Evolutionary conservation across 805 yeast species (phyloP).

Genomic region (Candida hispaniensis): DNA sequence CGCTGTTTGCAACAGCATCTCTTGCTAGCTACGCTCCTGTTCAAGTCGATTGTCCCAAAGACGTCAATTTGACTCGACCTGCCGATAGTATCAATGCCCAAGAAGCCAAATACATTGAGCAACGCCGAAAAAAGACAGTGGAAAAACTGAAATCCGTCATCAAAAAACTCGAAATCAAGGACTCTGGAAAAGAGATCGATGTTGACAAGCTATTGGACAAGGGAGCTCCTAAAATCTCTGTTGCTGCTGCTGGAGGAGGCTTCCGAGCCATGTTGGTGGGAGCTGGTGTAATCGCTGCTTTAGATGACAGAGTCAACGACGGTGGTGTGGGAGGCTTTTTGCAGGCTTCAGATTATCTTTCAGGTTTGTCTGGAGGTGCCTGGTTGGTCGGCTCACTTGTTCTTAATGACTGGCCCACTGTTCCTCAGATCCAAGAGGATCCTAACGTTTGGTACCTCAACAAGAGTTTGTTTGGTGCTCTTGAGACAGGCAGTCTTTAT

Average conservation of each 20-base stretch:
- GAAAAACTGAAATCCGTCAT: constrained; percentile 36
- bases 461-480: constrained; percentile 48
- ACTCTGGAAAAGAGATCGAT: constrained; percentile 39
- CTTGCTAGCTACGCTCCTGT: constrained; percentile 37
- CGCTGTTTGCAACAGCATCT: constrained; percentile 3
- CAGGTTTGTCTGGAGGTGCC: constrained; percentile 76
- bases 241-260: constrained; percentile 59
- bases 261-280: constrained; percentile 81
- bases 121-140: constrained; percentile 26
- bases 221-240: constrained; percentile 4
- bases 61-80: constrained; percentile 25
- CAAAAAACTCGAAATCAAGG: constrained; percentile 19
- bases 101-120: constrained; percentile 27
- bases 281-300: constrained; percentile 71
- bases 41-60: constrained; percentile 33
- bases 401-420: constrained; percentile 60
- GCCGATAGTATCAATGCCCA: constrained; percentile 26
- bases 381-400: constrained; percentile 65
- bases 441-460: constrained; percentile 56
- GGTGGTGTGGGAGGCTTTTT: constrained; percentile 48
- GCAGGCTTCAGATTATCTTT: constrained; percentile 56
- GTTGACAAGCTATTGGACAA: constrained; percentile 22
- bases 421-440: constrained; percentile 44
- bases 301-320: constrained; percentile 59
- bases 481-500: constrained; percentile 60